These are phyloP conservation scores for Chlamydomonas eustigma DNA, from an alignment of 139 green algal genomes.

Conservation along the genomic window DNA sequence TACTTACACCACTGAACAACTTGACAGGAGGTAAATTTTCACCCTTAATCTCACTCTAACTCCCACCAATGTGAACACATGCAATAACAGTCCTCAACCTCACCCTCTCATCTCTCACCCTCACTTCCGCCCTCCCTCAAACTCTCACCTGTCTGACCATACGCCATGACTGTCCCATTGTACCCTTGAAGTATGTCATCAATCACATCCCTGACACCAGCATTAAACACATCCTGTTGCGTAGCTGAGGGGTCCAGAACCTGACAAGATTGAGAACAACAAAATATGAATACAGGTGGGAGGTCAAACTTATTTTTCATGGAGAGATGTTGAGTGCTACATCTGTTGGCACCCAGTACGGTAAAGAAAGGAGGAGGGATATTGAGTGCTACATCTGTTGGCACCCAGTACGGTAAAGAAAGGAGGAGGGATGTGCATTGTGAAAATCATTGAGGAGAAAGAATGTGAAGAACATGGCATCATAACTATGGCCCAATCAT, in stretches of 20 bases:
- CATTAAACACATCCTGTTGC: conserved; percentile 71
- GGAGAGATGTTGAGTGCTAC: neutral
- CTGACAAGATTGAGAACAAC: neutral
- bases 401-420: too few species aligned
- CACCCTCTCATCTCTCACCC: too few species aligned
- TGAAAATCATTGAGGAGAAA: neutral
- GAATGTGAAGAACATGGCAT: neutral
- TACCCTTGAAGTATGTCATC: conserved; percentile 75
- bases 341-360: neutral
- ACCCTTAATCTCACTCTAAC: too few species aligned
- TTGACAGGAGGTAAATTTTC: too few species aligned
- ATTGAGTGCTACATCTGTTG: neutral
- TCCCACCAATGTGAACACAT: too few species aligned
- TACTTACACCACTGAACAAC: too few species aligned
- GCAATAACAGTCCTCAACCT: too few species aligned
- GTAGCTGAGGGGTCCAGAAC: conserved; percentile 41
- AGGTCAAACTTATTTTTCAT: neutral
- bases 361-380: neutral
- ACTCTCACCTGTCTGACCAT: conserved; percentile 55
- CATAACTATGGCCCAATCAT: too few species aligned
- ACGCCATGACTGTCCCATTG: conserved; percentile 82
- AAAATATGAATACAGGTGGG: neutral
- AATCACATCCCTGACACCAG: conserved; percentile 55
- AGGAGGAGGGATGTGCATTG: too few species aligned
- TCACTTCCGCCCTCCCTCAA: too few species aligned